Conservation (phyloP, 352 stramenopile species). For the Pythium guiyangense region DNA sequence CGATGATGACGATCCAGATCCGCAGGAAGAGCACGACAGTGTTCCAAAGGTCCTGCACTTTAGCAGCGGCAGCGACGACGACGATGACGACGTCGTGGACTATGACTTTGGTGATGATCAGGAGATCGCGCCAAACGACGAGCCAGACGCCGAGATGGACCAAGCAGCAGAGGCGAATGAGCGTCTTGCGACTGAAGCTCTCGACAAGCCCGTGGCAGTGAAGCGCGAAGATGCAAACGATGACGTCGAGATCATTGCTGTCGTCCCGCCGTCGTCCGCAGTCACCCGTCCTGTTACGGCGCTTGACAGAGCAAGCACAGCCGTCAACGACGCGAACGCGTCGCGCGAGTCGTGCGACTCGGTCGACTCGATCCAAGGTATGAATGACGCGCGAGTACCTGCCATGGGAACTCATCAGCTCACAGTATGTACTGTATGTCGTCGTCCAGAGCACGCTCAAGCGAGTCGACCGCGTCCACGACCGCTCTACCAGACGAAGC, state of each 20-base stretch:
- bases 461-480: background rate
- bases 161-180: background rate
- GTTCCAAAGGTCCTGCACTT: conserved; percentile 39
- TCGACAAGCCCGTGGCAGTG: conserved; percentile 10
- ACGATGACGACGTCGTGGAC: conserved; percentile 25
- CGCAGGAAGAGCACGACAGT: conserved; percentile 20
- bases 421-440: background rate
- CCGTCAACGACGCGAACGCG: conserved; percentile 1
- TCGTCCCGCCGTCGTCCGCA: background rate
- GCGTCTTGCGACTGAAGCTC: background rate
- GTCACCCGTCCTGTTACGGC: background rate
- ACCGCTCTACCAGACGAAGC: conserved; percentile 43
- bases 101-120: conserved; percentile 11
- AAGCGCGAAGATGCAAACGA: conserved; percentile 8
- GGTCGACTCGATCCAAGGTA: conserved; percentile 7
- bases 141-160: conserved; percentile 8
- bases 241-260: background rate
- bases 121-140: background rate
- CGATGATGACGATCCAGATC: conserved; percentile 18
- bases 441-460: background rate
- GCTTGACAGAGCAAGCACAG: background rate
- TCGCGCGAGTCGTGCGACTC: conserved; percentile 11
- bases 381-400: no score
- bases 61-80: conserved; percentile 33
- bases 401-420: no score